phyloP scores from a whole-genome alignment of 768 basidiomycete species.

The Tylopilus balloui region DNA sequence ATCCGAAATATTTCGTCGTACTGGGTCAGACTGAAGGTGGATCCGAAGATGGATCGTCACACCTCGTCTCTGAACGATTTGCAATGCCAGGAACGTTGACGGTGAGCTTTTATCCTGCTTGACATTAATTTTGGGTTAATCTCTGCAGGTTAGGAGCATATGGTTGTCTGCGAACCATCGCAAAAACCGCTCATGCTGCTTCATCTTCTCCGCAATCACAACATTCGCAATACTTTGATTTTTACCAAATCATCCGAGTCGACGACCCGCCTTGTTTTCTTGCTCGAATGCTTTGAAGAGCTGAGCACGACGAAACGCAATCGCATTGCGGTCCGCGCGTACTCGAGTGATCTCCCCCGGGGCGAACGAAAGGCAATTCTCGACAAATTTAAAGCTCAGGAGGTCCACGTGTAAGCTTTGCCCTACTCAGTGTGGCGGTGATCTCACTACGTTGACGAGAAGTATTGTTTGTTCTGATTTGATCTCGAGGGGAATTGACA shows the following conservation, averaged over 20 bases:
- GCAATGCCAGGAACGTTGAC: conserved; percentile 75
- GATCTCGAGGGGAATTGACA: conserved; percentile 93
- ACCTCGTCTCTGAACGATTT: conserved; percentile 69
- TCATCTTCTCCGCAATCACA: conserved; percentile 65
- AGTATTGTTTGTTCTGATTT: conserved; percentile 97
- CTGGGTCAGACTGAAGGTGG: conserved; percentile 43
- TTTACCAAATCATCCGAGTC: conserved; percentile 98
- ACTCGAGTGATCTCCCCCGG: conserved; percentile 79
- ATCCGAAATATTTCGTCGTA: conserved; percentile 88
- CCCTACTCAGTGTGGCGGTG: not conserved
- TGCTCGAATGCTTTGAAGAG: conserved; percentile 79
- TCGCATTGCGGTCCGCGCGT: conserved; percentile 55
- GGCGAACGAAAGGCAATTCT: conserved; percentile 73
- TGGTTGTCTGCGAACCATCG: conserved; percentile 72
- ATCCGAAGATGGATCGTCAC: conserved; percentile 38
- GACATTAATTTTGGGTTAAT: not conserved
- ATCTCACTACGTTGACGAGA: conserved; percentile 5
- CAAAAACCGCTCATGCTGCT: conserved; percentile 89
- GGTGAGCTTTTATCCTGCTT: conserved; percentile 38
- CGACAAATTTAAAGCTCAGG: conserved; percentile 73
- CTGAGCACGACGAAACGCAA: conserved; percentile 28
- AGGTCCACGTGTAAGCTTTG: conserved; percentile 72
- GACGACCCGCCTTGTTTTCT: conserved; percentile 70
- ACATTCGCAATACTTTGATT: conserved; percentile 70
- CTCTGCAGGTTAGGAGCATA: conserved; percentile 62